phyloP scores from a whole-genome alignment of 768 basidiomycete genomes.

The Termitomyces sp. region DNA sequence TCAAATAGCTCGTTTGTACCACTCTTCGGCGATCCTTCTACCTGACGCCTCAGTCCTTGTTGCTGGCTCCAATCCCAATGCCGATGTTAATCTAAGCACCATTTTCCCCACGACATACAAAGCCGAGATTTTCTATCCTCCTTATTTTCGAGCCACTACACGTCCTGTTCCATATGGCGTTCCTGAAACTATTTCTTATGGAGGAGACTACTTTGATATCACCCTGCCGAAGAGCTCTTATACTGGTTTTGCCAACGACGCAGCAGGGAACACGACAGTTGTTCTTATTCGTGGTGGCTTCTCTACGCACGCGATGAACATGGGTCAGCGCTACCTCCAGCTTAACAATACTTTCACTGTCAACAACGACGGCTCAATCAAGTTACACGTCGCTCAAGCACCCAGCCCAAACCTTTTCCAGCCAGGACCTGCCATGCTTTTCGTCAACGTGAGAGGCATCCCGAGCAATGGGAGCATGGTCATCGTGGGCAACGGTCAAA shows the following conservation, averaged over 20 bases:
- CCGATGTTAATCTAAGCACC: constrained; percentile 64
- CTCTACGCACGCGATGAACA: constrained; percentile 82
- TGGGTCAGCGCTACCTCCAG: constrained; percentile 77
- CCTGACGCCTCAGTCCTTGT: constrained; percentile 82
- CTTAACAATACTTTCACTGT: constrained; percentile 83
- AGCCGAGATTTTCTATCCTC: constrained; percentile 87
- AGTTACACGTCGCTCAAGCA: constrained; percentile 72
- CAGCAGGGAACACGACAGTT: constrained; percentile 69
- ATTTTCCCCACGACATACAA: constrained; percentile 72
- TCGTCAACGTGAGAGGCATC: constrained; percentile 77
- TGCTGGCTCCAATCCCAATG: constrained; percentile 90
- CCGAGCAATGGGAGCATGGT: constrained; percentile 75
- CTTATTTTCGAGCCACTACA: constrained; percentile 67
- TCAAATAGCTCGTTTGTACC: constrained; percentile 68
- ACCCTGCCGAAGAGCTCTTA: constrained; percentile 63
- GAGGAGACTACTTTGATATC: constrained; percentile 76
- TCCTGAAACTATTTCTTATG: constrained; percentile 72
- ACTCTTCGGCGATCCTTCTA: constrained; percentile 71
- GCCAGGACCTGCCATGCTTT: constrained; percentile 83
- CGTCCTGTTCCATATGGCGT: constrained; percentile 71
- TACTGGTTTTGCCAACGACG: constrained; percentile 57
- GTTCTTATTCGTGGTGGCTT: constrained; percentile 77
- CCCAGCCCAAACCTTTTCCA: constrained; percentile 83
- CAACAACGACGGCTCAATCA: constrained; percentile 68
- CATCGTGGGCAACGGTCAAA: constrained; percentile 71